A percentile compares a stretch with the other conserved stretches of the same genome.
Conservation (phyloP, 2,329 filamentous ascomycete genomes). For the Colletotrichum horii region DNA sequence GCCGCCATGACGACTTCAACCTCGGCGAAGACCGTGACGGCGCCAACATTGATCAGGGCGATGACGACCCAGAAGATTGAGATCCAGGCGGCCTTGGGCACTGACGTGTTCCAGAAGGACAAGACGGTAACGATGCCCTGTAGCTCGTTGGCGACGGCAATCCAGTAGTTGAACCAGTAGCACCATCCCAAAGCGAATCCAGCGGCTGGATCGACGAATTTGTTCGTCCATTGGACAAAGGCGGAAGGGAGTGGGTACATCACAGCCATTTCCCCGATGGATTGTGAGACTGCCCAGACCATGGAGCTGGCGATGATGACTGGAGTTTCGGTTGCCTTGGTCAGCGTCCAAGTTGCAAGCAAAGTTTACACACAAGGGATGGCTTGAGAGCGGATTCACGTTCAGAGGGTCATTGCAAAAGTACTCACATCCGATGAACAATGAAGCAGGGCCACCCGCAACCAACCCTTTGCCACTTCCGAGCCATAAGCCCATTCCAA, state of each 20-base stretch:
- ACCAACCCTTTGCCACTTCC: constrained; percentile 44
- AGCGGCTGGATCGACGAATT: constrained; percentile 45
- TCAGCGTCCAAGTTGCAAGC: too few species aligned
- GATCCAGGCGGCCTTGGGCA: constrained; percentile 45
- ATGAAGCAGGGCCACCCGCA: constrained; percentile 44
- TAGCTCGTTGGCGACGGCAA: constrained; percentile 49
- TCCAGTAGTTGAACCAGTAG: constrained; percentile 49
- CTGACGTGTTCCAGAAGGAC: constrained; percentile 44
- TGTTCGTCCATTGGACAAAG: constrained; percentile 51
- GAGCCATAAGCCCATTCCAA: constrained; percentile 52
- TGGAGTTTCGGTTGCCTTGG: background rate
- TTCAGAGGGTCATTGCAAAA: background rate
- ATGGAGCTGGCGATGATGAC: constrained; percentile 45
- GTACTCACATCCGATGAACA: constrained; percentile 44
- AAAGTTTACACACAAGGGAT: constrained; percentile 9
- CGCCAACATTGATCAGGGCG: constrained; percentile 41
- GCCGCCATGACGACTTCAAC: constrained; percentile 46
- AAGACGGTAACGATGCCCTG: constrained; percentile 45
- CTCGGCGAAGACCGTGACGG: constrained; percentile 48
- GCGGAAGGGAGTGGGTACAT: constrained; percentile 50
- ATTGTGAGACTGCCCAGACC: constrained; percentile 48
- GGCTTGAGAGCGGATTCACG: background rate
- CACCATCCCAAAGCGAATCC: constrained; percentile 51
- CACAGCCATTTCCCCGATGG: constrained; percentile 50
- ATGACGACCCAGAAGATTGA: constrained; percentile 46